Evolutionary conservation across 352 stramenopile species (phyloP), one percentile per base, ranked within the genome.

Genomic region (Phytophthora rubi): DNA sequence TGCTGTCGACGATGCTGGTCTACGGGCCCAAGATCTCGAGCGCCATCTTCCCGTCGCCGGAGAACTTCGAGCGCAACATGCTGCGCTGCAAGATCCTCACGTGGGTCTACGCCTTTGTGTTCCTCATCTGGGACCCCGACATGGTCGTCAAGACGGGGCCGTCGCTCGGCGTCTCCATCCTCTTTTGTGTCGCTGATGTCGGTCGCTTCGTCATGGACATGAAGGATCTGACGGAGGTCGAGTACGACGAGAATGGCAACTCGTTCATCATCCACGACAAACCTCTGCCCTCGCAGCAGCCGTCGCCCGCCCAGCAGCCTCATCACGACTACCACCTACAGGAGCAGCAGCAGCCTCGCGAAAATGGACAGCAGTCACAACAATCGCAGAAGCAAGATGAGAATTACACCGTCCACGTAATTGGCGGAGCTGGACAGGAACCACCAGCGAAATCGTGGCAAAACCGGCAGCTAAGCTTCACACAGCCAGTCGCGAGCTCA

Each of bases 131-230:
- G 76, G 86, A 92, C 65, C 71, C 82, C 21, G 83, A 90, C 70
- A 94, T 94, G 86, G 59, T 68, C 28, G 15, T 91, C 68, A 94
- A 94, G 75, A 79, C 79, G 48, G 86, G 86, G 0, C 86, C 86
- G 12, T 85, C 76, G 32, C 74, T 94, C 26, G 75, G 85, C 59
- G 82, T 94, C 28, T 85, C 83, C 0, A 81, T 85, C n/a, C 70
- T 92, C 56, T 94, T 94, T 45, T 88, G 70, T 13, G 53, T 91
- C 6, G 77, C 81, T n/a, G 86, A 94, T 69, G 33, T 94, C 1
- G 78, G 77, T 30, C 86, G 86, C 53, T 92, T 91, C 64, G 62
- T 92, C 44, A 90, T 94, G 75, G 86, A 94, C 55, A 78, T 92
- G 76, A 79, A 85, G 35, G 53, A 79, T 5, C 71, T 94, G 35